These are phyloP conservation scores for Scheffersomyces coipomensis DNA, from an alignment of 805 yeast genomes.

Conservation along the genomic window DNA sequence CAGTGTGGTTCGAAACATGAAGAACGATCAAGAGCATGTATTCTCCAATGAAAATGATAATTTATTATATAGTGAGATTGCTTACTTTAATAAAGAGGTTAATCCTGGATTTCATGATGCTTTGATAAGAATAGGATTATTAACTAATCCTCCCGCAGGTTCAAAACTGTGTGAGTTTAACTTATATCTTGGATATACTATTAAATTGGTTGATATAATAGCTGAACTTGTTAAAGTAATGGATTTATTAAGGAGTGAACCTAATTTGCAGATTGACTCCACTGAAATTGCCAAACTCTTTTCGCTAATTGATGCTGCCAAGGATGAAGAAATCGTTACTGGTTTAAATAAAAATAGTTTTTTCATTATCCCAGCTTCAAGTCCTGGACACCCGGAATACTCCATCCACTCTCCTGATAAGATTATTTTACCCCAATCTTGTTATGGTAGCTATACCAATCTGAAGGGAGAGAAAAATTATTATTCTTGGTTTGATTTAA, in stretches of 20 bases:
- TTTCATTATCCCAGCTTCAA: slow-evolving; percentile 18
- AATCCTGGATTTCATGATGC: slow-evolving; percentile 33
- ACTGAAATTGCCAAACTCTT: slow-evolving; percentile 25
- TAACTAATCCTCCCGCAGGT: slow-evolving; percentile 11
- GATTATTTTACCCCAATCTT: slow-evolving; percentile 18
- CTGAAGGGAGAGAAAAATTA: slow-evolving; percentile 6
- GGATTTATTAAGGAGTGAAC: slow-evolving; percentile 19
- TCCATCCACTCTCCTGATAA: slow-evolving; percentile 6
- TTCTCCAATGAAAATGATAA: slow-evolving; percentile 7
- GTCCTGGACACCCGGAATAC: slow-evolving; percentile 30
- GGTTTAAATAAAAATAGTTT: slow-evolving; percentile 16
- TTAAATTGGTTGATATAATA: slow-evolving; percentile 21
- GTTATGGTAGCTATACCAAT: slow-evolving; percentile 14
- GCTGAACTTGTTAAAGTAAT: slow-evolving; percentile 23
- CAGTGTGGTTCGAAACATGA: neutral
- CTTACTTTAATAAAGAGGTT: slow-evolving; percentile 20
- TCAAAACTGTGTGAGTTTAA: slow-evolving; percentile 18
- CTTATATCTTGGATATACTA: slow-evolving; percentile 31
- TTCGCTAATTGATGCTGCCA: slow-evolving; percentile 31
- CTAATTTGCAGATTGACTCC: slow-evolving; percentile 14
- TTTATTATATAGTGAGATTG: slow-evolving; percentile 11
- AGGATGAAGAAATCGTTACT: slow-evolving; percentile 23
- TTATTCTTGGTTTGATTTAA: slow-evolving; percentile 52
- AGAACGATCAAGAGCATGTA: slow-evolving; percentile 3
- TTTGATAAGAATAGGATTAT: slow-evolving; percentile 23